phyloP scores from a whole-genome alignment of 106 monocot species.

The Dioscorea dumetorum region DNA sequence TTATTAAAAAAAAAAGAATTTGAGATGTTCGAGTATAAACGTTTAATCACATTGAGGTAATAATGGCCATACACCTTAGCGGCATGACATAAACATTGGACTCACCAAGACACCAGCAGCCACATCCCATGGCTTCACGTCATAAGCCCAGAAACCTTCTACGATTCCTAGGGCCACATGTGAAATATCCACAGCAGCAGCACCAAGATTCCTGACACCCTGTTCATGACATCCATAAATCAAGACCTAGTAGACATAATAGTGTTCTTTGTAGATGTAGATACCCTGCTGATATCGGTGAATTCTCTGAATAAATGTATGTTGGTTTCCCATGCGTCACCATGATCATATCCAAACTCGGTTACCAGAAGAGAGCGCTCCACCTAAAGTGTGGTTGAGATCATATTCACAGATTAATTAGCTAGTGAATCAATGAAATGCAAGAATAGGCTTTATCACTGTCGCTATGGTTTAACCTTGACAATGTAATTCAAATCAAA shows the following conservation, averaged over 20 bases:
- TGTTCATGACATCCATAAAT: conserved; percentile 18
- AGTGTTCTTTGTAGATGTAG: not conserved
- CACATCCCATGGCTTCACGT: conserved; percentile 99
- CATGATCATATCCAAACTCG: conserved; percentile 99
- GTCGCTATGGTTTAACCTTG: no score
- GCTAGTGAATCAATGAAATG: no score
- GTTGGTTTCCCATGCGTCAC: conserved; percentile 92
- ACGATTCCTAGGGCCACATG: conserved; percentile 93
- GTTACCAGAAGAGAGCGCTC: conserved; percentile 96
- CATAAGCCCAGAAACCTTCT: conserved; percentile 95
- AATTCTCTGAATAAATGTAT: conserved; percentile 90
- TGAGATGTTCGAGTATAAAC: no score
- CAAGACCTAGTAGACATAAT: not conserved
- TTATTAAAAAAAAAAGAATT: not conserved
- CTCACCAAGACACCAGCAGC: conserved; percentile 97
- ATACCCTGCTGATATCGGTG: conserved; percentile 90
- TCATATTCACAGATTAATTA: no score
- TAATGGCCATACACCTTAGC: no score
- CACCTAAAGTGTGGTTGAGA: conserved; percentile 36
- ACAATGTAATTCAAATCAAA: no score
- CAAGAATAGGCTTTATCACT: no score
- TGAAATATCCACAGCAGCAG: conserved; percentile 96
- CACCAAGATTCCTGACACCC: conserved; percentile 95
- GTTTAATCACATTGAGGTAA: no score
- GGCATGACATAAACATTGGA: no score